Evolutionary conservation across 208 protist species (phyloP), one percentile per base, ranked within the genome.

Genomic region (Strigomonas galati): DNA sequence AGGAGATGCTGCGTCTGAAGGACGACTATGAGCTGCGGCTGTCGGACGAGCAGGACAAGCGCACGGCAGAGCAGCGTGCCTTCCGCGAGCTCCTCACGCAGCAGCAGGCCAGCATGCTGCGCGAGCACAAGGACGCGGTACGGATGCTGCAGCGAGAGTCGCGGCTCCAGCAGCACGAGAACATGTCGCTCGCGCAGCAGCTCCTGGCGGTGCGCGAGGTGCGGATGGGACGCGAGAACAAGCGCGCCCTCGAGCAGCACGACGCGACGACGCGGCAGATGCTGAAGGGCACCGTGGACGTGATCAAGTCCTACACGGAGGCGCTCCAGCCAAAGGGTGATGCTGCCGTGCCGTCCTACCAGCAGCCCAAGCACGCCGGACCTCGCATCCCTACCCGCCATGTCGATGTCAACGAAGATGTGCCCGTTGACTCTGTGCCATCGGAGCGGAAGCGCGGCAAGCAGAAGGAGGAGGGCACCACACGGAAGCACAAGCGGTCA

Each of bases 11-110:
- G 54, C 83, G 76, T 1, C 59, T 87, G 6, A 74, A 65, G 1
- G 69, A 71, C 19, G 30, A 59, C 30, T 81, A 86, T 69, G 65
- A 74, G 23, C 65, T 49, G 10, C 52, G 82, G 49, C 69, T 84
- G 2, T 65, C 82, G 35, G 73, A 86, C 24, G 85, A 91, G 59
- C 43, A 68, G 14, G 43, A 65, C 35, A 71, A 86, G 61, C 83
- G 84, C 10, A 56, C 48, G 30, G 59, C 74, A 23, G 89, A 94
- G 69, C 76, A 72, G 17, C 72, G 44, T 0, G 83, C 85, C 28
- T 92, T 89, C 68, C 66, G 60, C n/a, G 69, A 81, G 19, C 62
- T 85, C 0, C 74, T 94, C 56, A 57, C 82, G 56, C 30, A 35
- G 14, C 83, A 89, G 64, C 72, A 82, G 59, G 59, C 70, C 4